These are phyloP conservation scores for Cucumis melo DNA, from an alignment of 306 rosid species.

Conservation along the genomic window DNA sequence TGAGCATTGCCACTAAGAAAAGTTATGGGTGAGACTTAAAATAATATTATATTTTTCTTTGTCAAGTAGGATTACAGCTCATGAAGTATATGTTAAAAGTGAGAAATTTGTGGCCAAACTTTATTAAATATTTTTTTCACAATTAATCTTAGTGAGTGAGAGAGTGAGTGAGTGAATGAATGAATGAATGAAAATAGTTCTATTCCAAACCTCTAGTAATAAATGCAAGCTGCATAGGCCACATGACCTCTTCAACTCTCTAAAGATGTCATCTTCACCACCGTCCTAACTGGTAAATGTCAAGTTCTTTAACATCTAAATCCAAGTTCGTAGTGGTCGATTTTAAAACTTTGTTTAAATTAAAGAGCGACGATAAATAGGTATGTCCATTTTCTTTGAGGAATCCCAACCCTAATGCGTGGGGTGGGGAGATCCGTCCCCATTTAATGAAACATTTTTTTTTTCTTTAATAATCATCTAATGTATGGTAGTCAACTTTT, in stretches of 20 bases:
- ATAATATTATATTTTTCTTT: neutral
- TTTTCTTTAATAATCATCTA: too few species aligned
- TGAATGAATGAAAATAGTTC: neutral
- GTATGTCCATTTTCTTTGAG: too few species aligned
- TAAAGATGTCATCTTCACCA: neutral
- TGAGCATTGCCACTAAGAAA: neutral
- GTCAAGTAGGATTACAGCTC: neutral
- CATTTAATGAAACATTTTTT: too few species aligned
- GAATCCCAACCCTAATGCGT: too few species aligned
- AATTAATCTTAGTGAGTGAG: neutral
- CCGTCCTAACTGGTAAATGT: conserved; percentile 1
- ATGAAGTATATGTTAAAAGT: neutral
- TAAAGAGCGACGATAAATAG: too few species aligned
- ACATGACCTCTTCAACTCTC: conserved; percentile 5
- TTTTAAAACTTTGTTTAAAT: neutral
- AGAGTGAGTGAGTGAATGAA: neutral
- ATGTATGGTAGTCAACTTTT: too few species aligned
- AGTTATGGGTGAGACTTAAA: neutral
- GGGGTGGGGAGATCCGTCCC: too few species aligned
- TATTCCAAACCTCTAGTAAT: conserved; percentile 9
- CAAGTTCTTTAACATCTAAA: neutral
- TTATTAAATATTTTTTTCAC: neutral
- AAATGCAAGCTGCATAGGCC: conserved; percentile 3
- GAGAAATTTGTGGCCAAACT: neutral
- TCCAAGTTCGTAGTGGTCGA: neutral